Evolutionary conservation across 352 stramenopile genomes (phyloP), one percentile per base, ranked within the genome.

Genomic region (Phytophthora ramorum): DNA sequence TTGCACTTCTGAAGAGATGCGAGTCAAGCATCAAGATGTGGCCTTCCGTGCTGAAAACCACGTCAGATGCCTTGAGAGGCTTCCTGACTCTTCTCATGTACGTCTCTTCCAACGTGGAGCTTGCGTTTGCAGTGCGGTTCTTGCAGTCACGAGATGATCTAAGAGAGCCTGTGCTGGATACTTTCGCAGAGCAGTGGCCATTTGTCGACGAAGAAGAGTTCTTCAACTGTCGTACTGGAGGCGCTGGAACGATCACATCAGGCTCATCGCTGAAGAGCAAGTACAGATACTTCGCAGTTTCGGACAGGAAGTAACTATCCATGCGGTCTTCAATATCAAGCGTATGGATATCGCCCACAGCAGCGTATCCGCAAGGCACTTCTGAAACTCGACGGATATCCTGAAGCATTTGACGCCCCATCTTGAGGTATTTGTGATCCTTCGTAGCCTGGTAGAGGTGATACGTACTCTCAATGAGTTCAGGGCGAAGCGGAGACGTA

Each of bases 271-370:
- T 97, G 78, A 99, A 99, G 22, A 99, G 93, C 28, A 99, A 68
- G 78, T 98, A 99, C 14, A 99, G 67, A 69, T 99, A 99, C 76
- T 99, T 99, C 30, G 98, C 83, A 4, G 98, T 99, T 82, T 99
- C 98, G 2, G 90, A 97, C 2, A 99, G 79, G 66, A 99, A 99
- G 60, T 98, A 99, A 54, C 92, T 99, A 63, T 98, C 96, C 98
- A 99, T 99, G 65, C 97, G 93, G 63, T 99, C 92, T 28, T 98
- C 83, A 8, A 99, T 85, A 2, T 86, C 73, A 6, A 96, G 76
- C 17, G 89, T 96, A 52, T 95, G 77, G 65, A 98, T 96, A 63
- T 98, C 80, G 17, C 87, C 88, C n/a, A 96, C 79, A 1, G 90
- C 92, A 17, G 95, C 94, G 77, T 97, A 99, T 1, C 97, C 97